Base-by-base conservation (phyloP, 441 rosid genomes). In the Populus hybrid region DNA sequence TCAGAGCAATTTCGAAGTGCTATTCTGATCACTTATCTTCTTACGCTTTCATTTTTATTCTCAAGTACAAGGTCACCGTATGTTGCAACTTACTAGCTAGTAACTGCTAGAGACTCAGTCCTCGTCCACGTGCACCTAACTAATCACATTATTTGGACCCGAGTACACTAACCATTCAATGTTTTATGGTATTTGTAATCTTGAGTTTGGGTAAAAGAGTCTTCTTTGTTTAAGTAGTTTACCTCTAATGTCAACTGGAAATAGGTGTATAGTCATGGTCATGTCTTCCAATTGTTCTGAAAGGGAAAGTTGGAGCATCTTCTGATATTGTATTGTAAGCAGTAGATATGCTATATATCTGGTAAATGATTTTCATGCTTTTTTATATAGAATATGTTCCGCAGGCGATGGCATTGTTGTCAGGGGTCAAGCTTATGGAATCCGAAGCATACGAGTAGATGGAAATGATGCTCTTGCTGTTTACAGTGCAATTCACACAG, bases 401-500 rank as follows among this genome's bases (percentile, higher is more conserved):
- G 80, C 81, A 95, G 98, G 98, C 88, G 99, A 95, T 77, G 98
- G 99, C 28, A 76, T 87, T 67, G 99, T 89, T 42, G 94, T 92
- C 9, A 90, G 86, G 86, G 98, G 98, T 18, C 92, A 74, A 64
- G 96, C 96, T 31, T 95, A 93, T 82, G 97, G 98, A 61, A 85
- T 95, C 64, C 84, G 86, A 72, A 95, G 99, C 79, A 90, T 92
- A 74, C 97, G 96, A 63, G 96, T 95, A 24, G 98, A 95, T 83
- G 99, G 99, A 38, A 95, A 93, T 18, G 98, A 95, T 65, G 91
- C 89, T 74, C 94, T 95, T 74, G 99, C 99, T n/a, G 83, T 95
- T 74, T 92, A 92, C 82, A 90, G 83, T 75, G 94, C 93, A 6
- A 91, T 93, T 72, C 87, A 78, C 66, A 59, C 88, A 73, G 98